phyloP scores from a whole-genome alignment of 345 rosid genomes.

The Orychophragmus violaceus region DNA sequence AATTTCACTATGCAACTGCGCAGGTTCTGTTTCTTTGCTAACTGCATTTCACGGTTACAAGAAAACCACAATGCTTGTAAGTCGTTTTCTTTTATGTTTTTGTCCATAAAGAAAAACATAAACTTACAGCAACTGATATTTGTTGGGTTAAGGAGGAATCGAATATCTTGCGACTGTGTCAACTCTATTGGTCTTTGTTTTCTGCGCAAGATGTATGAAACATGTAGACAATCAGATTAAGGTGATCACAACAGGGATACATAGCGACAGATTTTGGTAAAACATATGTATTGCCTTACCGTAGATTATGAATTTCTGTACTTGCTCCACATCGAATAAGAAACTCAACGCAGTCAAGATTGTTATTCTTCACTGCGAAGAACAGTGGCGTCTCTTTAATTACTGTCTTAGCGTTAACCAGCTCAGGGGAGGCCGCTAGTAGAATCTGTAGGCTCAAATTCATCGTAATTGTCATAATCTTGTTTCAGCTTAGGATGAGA shows the following conservation, averaged over 20 bases:
- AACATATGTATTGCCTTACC: constrained; percentile 40
- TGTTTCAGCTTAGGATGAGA: constrained; percentile 2
- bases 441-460: constrained; percentile 42
- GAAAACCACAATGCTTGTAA: not conserved
- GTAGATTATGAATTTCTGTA: constrained; percentile 66
- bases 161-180: constrained; percentile 80
- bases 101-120: not conserved
- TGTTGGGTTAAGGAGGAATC: constrained; percentile 57
- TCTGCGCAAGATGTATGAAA: constrained; percentile 32
- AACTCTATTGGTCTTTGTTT: constrained; percentile 75
- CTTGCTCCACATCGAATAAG: constrained; percentile 64
- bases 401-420: constrained; percentile 47
- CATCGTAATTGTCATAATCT: constrained; percentile 6
- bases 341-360: constrained; percentile 58
- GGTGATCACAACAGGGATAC: not conserved
- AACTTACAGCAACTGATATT: constrained; percentile 61
- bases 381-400: constrained; percentile 76
- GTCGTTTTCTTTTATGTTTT: not conserved
- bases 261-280: not conserved
- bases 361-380: constrained; percentile 75
- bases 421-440: constrained; percentile 43
- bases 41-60: constrained; percentile 35
- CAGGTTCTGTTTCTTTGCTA: constrained; percentile 38
- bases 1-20: constrained; percentile 32
- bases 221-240: constrained; percentile 8